Evolutionary conservation across 441 rosid genomes (phyloP), one percentile per base, ranked within the genome.

Genomic region (Pelargonium fulgidum): DNA sequence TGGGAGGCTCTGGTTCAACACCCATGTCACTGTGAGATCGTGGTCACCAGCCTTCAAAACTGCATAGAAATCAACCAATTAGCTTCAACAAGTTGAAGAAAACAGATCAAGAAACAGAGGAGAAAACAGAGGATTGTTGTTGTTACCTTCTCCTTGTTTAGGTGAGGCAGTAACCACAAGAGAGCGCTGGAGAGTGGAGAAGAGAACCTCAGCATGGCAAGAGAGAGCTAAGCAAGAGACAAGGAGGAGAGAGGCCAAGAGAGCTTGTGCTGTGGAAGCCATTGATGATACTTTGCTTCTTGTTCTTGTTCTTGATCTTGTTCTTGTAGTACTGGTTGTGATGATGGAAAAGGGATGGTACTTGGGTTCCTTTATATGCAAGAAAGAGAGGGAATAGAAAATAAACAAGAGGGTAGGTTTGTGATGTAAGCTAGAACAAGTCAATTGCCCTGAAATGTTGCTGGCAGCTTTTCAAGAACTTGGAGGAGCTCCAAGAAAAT

Each of bases 31-130:
- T 0, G 80, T 80, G 65, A 89, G 74, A 33, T 76, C 82, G 76
- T 88, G 86, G 56, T 71, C 84, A 0, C 88, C 91, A 11, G 79
- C 78, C 73, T 80, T 76, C 70, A 86, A 24, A 69, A 85, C 93
- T 88, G 85, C 73, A 69, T 10, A 10, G 0, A 7, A 68, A 8
- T 14, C 4, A 24, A 33, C 20, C 39, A 22, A 66, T 44, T 39
- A 16, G 29, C 8, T 4, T 9, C 45, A 19, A 5, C 12, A 19
- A 58, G 16, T 9, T 3, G 56, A 65, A 65, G 7, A 22, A 22
- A 22, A 22, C 24, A 22, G 24, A 22, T 0, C 24, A 22, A 22
- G 24, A 22, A 22, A 22, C 24, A 22, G 24, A 22, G 24, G 0
- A 22, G 26, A 7, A 44, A 44, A 2, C 13, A 44, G 12, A 44